Base-by-base conservation (phyloP, 805 yeast genomes). In the Teunomyces lycoperdinae region DNA sequence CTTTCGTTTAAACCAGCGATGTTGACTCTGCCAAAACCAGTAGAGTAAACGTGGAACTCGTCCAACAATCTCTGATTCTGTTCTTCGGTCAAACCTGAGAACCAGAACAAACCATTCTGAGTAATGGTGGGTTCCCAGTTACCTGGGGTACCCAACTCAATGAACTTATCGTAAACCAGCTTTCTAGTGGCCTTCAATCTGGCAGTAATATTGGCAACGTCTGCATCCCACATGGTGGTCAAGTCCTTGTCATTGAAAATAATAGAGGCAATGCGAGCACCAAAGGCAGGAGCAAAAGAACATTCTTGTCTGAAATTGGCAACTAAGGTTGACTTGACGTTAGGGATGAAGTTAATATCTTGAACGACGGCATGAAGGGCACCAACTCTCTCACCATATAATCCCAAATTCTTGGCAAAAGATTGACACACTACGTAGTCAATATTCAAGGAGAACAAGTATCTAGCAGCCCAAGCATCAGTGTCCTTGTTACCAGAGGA, bases 201-300 rank as follows among this genome's bases (percentile, higher is more conserved):
- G 8, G 48, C 41, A 30, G 67, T 58, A 20, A 72, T 63, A 4
- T 51, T 60, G 26, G 35, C 16, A 16, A 74, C 69, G 50, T 74
- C 74, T 38, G 60, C 44, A 35, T 64, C 63, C 79, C 79, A 74
- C 34, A 57, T 49, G 13, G 55, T 43, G 40, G 52, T 50, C 35
- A 64, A 59, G 14, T 60, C 61, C 2, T 50, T 51, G 31, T 51
- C 41, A n/a, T 52, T 52, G 51, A 68, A 63, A 33, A 71, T 63
- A 43, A 58, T 60, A 24, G 66, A 42, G 31, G 76, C 72, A 13
- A 74, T 57, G 42, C 78, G 56, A 13, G 79, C 77, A 11, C 79
- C 78, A 53, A 64, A 74, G 5, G 78, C 75, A 8, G 79, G 78
- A 3, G 73, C 77, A 58, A 72, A 71, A 5, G 79, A 74, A 47